Evolutionary conservation across 2,329 filamentous ascomycete genomes (phyloP).

Genomic region (Aspergillus sclerotialis): DNA sequence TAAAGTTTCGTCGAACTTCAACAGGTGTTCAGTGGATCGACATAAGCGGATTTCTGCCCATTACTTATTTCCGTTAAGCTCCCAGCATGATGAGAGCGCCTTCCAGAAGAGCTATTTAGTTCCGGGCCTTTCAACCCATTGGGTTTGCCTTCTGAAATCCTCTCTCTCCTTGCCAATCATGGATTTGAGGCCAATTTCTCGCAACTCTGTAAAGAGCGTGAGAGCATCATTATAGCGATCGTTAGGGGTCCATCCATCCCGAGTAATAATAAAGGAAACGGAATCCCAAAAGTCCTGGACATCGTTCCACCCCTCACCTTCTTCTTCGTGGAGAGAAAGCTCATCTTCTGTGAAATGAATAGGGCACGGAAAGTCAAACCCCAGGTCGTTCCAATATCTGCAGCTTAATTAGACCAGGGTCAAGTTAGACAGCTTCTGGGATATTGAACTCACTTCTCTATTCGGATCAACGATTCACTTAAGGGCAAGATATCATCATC

Average conservation of each 20-base stretch:
- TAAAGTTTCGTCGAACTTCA: too few species aligned
- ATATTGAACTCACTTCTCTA: slow-evolving; percentile 16
- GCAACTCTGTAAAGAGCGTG: slow-evolving; percentile 28
- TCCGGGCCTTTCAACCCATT: too few species aligned
- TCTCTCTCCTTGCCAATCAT: too few species aligned
- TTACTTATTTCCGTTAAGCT: too few species aligned
- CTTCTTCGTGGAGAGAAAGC: slow-evolving; percentile 9
- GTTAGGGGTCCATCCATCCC: slow-evolving; percentile 32
- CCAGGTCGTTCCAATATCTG: slow-evolving; percentile 15
- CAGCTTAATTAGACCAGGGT: background rate
- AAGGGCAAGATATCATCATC: slow-evolving; percentile 18
- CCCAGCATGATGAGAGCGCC: too few species aligned
- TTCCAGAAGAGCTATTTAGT: too few species aligned
- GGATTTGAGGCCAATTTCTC: too few species aligned
- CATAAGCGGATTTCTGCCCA: too few species aligned
- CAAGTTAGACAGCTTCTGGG: background rate
- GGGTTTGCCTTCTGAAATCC: too few species aligned
- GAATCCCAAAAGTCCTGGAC: slow-evolving; percentile 30
- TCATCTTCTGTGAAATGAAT: slow-evolving; percentile 18
- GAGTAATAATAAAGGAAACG: slow-evolving; percentile 25
- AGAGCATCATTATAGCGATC: slow-evolving; percentile 29
- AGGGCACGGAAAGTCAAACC: slow-evolving; percentile 11
- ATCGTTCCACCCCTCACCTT: slow-evolving; percentile 17
- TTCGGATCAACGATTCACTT: slow-evolving; percentile 16
- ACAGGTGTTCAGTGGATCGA: too few species aligned